Conservation (phyloP, 805 yeast genomes). For the Zygosaccharomyces gambellarensis region DNA sequence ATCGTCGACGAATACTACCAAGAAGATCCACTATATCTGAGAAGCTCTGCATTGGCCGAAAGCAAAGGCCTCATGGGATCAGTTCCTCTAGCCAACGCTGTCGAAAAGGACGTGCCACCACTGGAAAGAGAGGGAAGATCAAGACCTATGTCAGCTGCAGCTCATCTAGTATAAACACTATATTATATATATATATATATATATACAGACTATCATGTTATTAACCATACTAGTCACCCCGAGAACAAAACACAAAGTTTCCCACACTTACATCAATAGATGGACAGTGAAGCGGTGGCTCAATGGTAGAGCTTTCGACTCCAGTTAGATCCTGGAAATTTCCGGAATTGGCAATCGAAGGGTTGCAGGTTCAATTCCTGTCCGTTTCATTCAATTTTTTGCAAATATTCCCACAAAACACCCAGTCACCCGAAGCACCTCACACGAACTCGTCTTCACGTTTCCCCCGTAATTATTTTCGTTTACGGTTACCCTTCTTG, state of each 20-base stretch:
- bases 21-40: slow-evolving; percentile 56
- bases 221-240: neutral
- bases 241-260: too few species aligned
- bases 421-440: neutral
- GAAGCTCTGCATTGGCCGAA: slow-evolving; percentile 80
- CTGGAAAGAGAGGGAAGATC: slow-evolving; percentile 70
- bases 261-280: neutral
- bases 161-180: slow-evolving; percentile 1
- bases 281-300: slow-evolving; percentile 48
- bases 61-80: slow-evolving; percentile 92
- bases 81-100: slow-evolving; percentile 60
- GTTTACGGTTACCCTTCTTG: neutral
- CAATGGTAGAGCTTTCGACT: slow-evolving; percentile 63
- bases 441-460: neutral
- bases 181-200: neutral
- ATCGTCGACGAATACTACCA: slow-evolving; percentile 85
- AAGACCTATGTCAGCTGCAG: slow-evolving; percentile 28
- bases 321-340: slow-evolving; percentile 38
- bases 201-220: too few species aligned
- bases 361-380: slow-evolving; percentile 77
- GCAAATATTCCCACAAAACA: neutral
- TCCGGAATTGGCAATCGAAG: slow-evolving; percentile 45
- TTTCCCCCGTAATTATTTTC: neutral
- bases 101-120: slow-evolving; percentile 61
- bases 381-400: slow-evolving; percentile 47